Conservation (phyloP, 2,329 filamentous ascomycete species). For the Rhynchosporium secalis region DNA sequence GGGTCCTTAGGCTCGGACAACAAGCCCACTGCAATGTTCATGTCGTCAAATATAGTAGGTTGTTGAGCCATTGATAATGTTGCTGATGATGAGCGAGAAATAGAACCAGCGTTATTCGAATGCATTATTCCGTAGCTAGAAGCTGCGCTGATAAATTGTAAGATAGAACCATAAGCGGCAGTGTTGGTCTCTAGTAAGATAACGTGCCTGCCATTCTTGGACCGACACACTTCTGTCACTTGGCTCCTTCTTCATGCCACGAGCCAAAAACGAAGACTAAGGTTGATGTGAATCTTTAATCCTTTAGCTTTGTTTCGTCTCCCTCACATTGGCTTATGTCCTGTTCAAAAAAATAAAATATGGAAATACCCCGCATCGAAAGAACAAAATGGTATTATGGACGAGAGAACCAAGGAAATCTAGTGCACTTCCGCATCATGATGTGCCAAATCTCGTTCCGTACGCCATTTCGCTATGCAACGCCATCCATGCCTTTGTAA, state of each 20-base stretch:
- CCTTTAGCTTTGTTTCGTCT: background rate
- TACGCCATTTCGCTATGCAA: constrained; percentile 43
- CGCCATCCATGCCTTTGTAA: constrained; percentile 31
- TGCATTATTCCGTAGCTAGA: constrained; percentile 36
- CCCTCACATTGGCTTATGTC: constrained; percentile 9
- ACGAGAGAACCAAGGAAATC: constrained; percentile 33
- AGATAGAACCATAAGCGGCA: background rate
- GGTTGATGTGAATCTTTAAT: constrained; percentile 12
- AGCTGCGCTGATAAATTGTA: constrained; percentile 16
- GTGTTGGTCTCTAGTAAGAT: constrained; percentile 2
- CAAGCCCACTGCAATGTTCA: constrained; percentile 33
- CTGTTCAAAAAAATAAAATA: constrained; percentile 5
- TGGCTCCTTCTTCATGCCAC: background rate
- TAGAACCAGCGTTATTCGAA: constrained; percentile 30
- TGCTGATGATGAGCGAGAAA: constrained; percentile 34
- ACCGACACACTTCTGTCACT: background rate
- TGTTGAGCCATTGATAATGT: constrained; percentile 30
- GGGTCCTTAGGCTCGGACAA: constrained; percentile 29
- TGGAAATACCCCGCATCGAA: background rate
- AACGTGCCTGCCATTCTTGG: constrained; percentile 15
- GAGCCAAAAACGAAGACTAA: background rate
- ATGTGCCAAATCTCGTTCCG: constrained; percentile 32
- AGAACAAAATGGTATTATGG: constrained; percentile 27
- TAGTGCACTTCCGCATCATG: constrained; percentile 30
- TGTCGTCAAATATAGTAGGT: constrained; percentile 26